These are phyloP conservation scores for Trichomonas gallinae DNA, from an alignment of 208 protist genomes.

Conservation along the genomic window DNA sequence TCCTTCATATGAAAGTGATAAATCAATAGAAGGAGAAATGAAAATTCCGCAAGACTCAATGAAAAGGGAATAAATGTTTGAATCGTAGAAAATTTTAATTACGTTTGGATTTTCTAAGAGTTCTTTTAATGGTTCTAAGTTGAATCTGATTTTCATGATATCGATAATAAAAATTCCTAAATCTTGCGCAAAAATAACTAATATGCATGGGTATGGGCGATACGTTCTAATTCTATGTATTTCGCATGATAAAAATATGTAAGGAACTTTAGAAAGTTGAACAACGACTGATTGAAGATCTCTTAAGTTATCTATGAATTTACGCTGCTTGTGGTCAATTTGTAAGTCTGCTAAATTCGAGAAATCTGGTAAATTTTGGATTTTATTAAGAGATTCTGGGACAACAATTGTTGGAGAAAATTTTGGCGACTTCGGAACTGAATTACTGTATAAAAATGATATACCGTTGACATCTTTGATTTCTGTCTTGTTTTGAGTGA, in stretches of 20 bases:
- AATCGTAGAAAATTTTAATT: neutral
- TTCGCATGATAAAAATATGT: neutral
- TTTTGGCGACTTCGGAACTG: neutral
- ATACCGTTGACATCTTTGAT: neutral
- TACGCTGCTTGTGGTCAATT: neutral
- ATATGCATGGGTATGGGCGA: neutral
- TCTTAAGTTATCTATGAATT: neutral
- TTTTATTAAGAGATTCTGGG: neutral
- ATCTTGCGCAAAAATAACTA: neutral
- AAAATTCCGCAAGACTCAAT: neutral
- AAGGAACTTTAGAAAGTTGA: neutral
- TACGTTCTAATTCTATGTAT: conserved; percentile 10
- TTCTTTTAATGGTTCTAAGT: neutral
- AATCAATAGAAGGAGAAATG: neutral
- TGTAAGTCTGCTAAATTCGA: neutral
- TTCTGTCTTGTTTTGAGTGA: neutral
- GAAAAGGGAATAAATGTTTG: neutral
- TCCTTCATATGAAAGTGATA: neutral
- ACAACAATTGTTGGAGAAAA: neutral
- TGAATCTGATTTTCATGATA: neutral
- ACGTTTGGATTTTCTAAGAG: neutral
- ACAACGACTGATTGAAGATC: no score
- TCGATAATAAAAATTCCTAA: neutral
- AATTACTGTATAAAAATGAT: neutral
- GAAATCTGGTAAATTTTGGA: neutral